Conservation (phyloP, 768 basidiomycete genomes). For the Cantharellus cinnabarinus region DNA sequence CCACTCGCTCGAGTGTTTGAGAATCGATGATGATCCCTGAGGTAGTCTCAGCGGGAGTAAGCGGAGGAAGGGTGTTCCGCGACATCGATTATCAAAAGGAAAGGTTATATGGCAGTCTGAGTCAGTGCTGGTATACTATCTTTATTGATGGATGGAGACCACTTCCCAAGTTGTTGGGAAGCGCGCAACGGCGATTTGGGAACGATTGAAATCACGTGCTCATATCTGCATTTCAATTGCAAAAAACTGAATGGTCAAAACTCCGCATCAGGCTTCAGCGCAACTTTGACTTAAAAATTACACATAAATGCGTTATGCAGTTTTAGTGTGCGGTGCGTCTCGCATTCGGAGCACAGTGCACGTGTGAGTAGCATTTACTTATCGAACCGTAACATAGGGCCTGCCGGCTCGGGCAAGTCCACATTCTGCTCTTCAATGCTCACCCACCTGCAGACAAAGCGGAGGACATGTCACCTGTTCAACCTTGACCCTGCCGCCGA, state of each 20-base stretch:
- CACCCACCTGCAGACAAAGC: constrained; percentile 68
- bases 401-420: constrained; percentile 94
- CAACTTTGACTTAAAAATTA: too few species aligned
- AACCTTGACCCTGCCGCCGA: constrained; percentile 94
- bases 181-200: too few species aligned
- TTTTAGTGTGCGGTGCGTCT: constrained; percentile 29
- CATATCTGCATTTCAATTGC: not conserved
- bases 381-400: constrained; percentile 35
- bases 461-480: constrained; percentile 74
- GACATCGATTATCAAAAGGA: not conserved
- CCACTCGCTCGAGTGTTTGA: constrained; percentile 66
- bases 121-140: not conserved
- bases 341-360: not conserved
- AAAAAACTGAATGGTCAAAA: too few species aligned
- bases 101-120: not conserved
- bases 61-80: constrained; percentile 41
- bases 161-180: too few species aligned
- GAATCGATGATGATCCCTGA: constrained; percentile 78
- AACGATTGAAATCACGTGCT: not conserved
- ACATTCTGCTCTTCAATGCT: constrained; percentile 80
- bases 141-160: not conserved
- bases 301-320: constrained; percentile 58
- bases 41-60: constrained; percentile 46
- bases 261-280: too few species aligned
- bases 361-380: not conserved